Evolutionary conservation across 176 grass and related monocot genomes (phyloP), one percentile per base, ranked within the genome.

Genomic region (Triticum urartu): DNA sequence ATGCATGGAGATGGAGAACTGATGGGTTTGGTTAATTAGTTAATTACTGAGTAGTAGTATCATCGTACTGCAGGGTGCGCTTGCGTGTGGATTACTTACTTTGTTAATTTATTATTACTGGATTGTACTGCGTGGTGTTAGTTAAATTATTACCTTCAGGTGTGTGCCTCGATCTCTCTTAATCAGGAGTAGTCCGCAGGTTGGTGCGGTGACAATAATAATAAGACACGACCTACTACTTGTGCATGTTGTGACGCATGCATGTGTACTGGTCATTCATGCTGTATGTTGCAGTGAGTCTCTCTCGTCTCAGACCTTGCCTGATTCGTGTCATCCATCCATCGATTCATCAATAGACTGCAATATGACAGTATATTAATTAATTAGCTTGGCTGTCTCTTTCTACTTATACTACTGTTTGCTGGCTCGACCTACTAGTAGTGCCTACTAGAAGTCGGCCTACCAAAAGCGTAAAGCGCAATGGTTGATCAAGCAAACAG

Each of bases 151-250:
- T 45, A 18, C 8, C 20, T 39, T 68, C 79, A 34, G 79, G 64
- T n/a, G 62, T 54, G 28, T 69, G 28, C 33, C 20, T 15, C 75
- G 9, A 13, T 54, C 9, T n/a, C 36, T 77, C 72, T 59, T 59
- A 47, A 47, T 47, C 6, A 4, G 2, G 17, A 34, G 11, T 48
- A 36, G 21, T 77, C 3, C 36, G 28, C 34, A 38, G 67, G 42
- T 68, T 67, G 20, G 62, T 85, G 60, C 11, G 61, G 22, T 28
- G 1, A 42, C 4, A 30, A 50, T 62, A 86, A 86, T 79, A 86
- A 86, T 79, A 79, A 86, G 65, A 60, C 84, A 60, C 77, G 66
- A 72, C 24, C 73, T 75, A 36, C 59, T 65, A 86, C 72, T 75
- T 30, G 28, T 47, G 43, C n/a, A 59, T 68, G 65, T 35, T 17